Evolutionary conservation across 306 rosid species (phyloP).

Genomic region (Argentina anserina): DNA sequence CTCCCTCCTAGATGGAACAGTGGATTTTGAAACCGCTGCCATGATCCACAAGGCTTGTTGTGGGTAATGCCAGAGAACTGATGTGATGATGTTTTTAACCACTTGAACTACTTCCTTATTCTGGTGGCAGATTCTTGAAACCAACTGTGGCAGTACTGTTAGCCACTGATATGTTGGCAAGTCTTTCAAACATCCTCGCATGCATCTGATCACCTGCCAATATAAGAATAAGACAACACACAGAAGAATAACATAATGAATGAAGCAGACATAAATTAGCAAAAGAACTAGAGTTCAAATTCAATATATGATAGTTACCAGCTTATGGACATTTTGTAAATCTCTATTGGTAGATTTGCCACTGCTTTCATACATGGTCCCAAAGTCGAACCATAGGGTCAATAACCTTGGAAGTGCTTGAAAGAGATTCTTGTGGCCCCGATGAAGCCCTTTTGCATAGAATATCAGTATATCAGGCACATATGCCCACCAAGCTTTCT

Average conservation of each 20-base stretch:
- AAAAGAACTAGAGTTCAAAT: constrained; percentile 23
- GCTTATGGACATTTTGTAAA: constrained; percentile 47
- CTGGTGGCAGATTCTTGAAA: constrained; percentile 98
- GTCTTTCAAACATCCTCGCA: constrained; percentile 86
- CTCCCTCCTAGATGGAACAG: constrained; percentile 86
- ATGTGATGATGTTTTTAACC: constrained; percentile 76
- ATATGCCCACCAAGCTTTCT: constrained; percentile 85
- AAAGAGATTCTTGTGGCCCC: constrained; percentile 94
- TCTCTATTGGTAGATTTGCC: constrained; percentile 59
- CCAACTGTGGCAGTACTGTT: constrained; percentile 91
- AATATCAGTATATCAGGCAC: constrained; percentile 81
- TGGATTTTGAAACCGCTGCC: constrained; percentile 98
- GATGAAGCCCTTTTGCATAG: constrained; percentile 92
- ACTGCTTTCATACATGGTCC: constrained; percentile 69
- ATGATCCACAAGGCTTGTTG: constrained; percentile 96
- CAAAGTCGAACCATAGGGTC: constrained; percentile 97
- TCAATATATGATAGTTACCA: constrained; percentile 37
- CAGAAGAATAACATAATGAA: constrained; percentile 15
- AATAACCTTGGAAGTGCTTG: constrained; percentile 97
- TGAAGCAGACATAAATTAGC: constrained; percentile 20
- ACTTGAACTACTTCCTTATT: constrained; percentile 75
- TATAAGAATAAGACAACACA: constrained; percentile 28
- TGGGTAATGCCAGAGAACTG: constrained; percentile 79
- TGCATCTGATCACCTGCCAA: constrained; percentile 57
- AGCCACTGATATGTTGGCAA: constrained; percentile 92